These are phyloP conservation scores for Rhizoclosmatium sp. DNA, from an alignment of 192 early-diverging fungal genomes.

Conservation along the genomic window DNA sequence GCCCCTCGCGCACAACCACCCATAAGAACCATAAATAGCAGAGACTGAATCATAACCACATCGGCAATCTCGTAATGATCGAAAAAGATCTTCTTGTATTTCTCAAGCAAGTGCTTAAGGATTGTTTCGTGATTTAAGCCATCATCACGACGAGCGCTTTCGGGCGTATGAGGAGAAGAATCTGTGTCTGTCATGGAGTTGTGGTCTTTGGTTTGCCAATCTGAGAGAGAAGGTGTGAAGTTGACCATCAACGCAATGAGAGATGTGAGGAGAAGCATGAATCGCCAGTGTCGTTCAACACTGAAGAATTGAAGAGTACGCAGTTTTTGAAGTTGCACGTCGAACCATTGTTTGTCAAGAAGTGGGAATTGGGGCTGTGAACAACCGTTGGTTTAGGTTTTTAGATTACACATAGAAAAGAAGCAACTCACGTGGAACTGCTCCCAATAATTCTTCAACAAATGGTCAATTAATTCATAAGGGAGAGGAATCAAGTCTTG, in stretches of 20 bases:
- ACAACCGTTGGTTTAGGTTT: background rate
- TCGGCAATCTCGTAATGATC: slow-evolving; percentile 36
- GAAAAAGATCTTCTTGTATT: slow-evolving; percentile 29
- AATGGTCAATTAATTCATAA: background rate
- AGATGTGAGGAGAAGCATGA: slow-evolving; percentile 28
- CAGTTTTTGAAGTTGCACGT: slow-evolving; percentile 4
- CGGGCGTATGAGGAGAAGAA: too few species aligned
- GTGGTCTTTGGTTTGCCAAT: slow-evolving; percentile 11
- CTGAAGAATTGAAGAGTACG: background rate
- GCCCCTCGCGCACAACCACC: slow-evolving; percentile 16
- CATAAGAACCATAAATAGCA: slow-evolving; percentile 33
- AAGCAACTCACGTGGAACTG: slow-evolving; percentile 30
- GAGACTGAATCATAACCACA: slow-evolving; percentile 24
- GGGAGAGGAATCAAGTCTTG: slow-evolving; percentile 20
- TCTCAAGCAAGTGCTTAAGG: slow-evolving; percentile 16
- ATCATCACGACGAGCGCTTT: too few species aligned
- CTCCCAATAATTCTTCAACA: slow-evolving; percentile 23
- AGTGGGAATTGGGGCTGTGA: slow-evolving; percentile 31
- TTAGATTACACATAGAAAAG: background rate
- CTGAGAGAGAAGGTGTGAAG: slow-evolving; percentile 34
- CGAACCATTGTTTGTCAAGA: slow-evolving; percentile 21
- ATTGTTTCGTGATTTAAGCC: background rate
- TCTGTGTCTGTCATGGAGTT: slow-evolving; percentile 5
- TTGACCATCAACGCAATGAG: slow-evolving; percentile 37
- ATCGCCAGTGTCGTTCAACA: slow-evolving; percentile 21